Evolutionary conservation across 768 basidiomycete species (phyloP).

Genomic region (Russula ochroleuca): DNA sequence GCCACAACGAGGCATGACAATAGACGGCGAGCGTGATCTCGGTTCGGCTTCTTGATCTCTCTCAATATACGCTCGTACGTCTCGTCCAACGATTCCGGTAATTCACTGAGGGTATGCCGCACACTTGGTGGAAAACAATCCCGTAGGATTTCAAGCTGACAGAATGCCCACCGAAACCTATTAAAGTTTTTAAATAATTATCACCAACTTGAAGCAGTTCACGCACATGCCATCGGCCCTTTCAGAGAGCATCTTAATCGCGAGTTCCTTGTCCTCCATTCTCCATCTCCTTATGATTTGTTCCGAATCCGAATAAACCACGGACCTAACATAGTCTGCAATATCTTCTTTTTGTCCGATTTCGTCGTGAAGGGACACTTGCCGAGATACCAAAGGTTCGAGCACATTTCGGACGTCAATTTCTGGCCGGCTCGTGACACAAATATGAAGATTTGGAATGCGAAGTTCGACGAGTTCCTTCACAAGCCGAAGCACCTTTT

Average conservation of each 20-base stretch:
- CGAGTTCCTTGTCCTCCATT: neutral
- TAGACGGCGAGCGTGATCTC: neutral
- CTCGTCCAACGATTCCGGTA: neutral
- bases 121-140: neutral
- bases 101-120: neutral
- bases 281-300: neutral
- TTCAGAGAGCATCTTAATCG: neutral
- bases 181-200: neutral
- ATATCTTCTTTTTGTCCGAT: neutral
- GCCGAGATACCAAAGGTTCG: neutral
- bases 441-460: neutral
- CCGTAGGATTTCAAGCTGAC: neutral
- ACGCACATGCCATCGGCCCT: neutral
- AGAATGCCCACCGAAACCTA: neutral
- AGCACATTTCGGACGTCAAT: neutral
- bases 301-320: neutral
- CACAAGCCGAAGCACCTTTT: neutral
- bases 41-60: neutral
- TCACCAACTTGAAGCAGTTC: neutral
- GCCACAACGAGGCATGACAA: neutral
- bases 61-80: neutral
- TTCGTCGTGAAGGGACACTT: neutral
- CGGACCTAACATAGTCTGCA: neutral
- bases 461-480: neutral
- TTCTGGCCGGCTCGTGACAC: conserved; percentile 3